Evolutionary conservation across 1,284 basidiomycete species (phyloP).

Genomic region (Heterobasidion irregulare): DNA sequence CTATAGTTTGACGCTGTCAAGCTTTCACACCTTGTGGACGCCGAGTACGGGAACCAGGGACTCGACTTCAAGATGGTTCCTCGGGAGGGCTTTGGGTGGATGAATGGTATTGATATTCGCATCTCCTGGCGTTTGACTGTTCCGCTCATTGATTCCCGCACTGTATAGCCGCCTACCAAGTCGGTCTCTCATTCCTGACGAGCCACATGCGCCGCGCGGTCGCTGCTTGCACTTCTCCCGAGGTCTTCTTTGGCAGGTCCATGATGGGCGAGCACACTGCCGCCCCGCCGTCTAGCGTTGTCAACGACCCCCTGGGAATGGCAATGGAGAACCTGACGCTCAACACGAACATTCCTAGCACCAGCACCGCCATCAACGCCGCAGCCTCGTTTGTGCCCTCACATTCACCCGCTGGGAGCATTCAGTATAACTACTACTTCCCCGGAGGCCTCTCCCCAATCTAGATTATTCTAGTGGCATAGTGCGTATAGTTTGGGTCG

Average conservation of each 20-base stretch:
- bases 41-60: slow-evolving; percentile 98
- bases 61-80: slow-evolving; percentile 96
- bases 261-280: slow-evolving; percentile 14
- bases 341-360: not conserved
- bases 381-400: too few species aligned
- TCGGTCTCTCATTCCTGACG: slow-evolving; percentile 91
- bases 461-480: not conserved
- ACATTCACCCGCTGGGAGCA: too few species aligned
- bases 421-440: not conserved
- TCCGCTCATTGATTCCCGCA: not conserved
- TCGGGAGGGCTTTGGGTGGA: slow-evolving; percentile 96
- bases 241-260: slow-evolving; percentile 68
- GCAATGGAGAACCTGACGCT: slow-evolving; percentile 14
- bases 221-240: slow-evolving; percentile 86
- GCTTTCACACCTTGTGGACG: slow-evolving; percentile 91
- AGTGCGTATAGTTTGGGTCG: not conserved
- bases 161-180: slow-evolving; percentile 78
- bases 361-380: too few species aligned
- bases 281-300: slow-evolving; percentile 10
- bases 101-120: slow-evolving; percentile 58
- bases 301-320: slow-evolving; percentile 13
- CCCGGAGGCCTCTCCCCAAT: not conserved
- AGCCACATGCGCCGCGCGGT: slow-evolving; percentile 92
- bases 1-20: slow-evolving; percentile 89
- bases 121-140: not conserved